Base-by-base conservation (phyloP, 345 rosid species). In the Durio zibethinus region DNA sequence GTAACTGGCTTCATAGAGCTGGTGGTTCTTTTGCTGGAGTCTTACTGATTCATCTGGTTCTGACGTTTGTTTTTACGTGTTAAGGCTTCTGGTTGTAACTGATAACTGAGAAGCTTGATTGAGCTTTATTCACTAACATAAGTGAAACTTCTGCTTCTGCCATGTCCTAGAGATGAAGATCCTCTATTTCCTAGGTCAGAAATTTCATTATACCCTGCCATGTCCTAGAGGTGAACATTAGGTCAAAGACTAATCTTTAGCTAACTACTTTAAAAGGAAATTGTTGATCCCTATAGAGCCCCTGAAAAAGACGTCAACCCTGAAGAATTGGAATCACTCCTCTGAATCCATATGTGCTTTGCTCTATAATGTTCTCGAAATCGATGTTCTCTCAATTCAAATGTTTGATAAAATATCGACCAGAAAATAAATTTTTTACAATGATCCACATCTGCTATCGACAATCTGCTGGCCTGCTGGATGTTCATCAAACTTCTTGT, bases 21-120 rank as follows among this genome's bases (percentile, higher is more conserved):
- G 97, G 98, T 10, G 99, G 99, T 61, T 95, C 97, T 4, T 87
- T 93, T 56, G 87, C 90, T 68, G 98, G 98, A n/a, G 88, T 93
- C 82, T 54, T 90, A 27, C 76, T 88, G 11, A 80, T 91, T 45
- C 94, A 91, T 62, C 78, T 91, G 38, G 83, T 93, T 86, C 97
- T 93, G 75, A 85, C 87, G 2, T 79, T 91, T 45, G 85, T 91
- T 78, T 81, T 93, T 75, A 89, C 76, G 85, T 92, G 84, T 74
- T 74, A 89, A 86, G 86, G 80, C 81, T 64, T 79, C 80, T 12
- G 97, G 95, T 53, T 15, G n/a, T n/a, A n/a, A n/a, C n/a, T 15
- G 21, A 68, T n/a, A n/a, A 27, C 56, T 68, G 73, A 68, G 21
- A 43, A 25, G 73, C 73, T 45, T 25, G 73, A 43, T 71, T 50